Conservation (phyloP, 2,329 filamentous ascomycete species). For the Fusarium papillatum region DNA sequence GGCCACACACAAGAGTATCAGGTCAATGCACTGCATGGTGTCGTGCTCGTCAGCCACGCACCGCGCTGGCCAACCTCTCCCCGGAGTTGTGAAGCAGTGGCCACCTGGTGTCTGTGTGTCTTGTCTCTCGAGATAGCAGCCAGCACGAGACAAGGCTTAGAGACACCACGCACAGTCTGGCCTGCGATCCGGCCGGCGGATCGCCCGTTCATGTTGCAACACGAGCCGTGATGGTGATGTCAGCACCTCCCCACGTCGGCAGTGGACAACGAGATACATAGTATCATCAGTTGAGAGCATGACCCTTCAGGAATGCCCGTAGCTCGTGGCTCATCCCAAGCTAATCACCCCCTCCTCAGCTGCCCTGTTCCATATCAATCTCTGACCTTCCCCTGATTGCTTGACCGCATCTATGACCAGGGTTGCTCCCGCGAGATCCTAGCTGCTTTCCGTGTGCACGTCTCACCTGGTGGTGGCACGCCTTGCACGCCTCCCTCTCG, state of each 20-base stretch:
- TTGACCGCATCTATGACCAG: constrained; percentile 42
- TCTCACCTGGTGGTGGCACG: constrained; percentile 39
- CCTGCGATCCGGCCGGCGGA: constrained; percentile 24
- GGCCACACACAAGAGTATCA: constrained; percentile 31
- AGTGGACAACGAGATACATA: constrained; percentile 26
- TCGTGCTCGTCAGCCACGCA: constrained; percentile 39
- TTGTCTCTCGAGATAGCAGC: constrained; percentile 27
- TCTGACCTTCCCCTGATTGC: constrained; percentile 32
- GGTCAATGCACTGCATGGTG: constrained; percentile 28
- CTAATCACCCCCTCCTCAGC: constrained; percentile 13
- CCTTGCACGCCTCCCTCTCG: constrained; percentile 17
- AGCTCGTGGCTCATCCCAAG: neutral
- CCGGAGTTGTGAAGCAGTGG: constrained; percentile 31
- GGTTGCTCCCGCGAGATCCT: constrained; percentile 37
- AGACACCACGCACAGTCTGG: constrained; percentile 38
- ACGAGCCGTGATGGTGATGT: constrained; percentile 37
- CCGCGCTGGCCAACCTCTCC: constrained; percentile 38
- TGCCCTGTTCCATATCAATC: constrained; percentile 28
- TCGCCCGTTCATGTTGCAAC: constrained; percentile 23
- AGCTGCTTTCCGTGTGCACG: constrained; percentile 45
- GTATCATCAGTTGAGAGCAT: constrained; percentile 30
- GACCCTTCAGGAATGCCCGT: constrained; percentile 18
- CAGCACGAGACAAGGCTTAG: constrained; percentile 19
- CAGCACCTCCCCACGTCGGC: constrained; percentile 34
- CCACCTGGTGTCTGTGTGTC: constrained; percentile 37